Evolutionary conservation across 768 basidiomycete genomes (phyloP).

Genomic region (Aureoboletus auriporus): DNA sequence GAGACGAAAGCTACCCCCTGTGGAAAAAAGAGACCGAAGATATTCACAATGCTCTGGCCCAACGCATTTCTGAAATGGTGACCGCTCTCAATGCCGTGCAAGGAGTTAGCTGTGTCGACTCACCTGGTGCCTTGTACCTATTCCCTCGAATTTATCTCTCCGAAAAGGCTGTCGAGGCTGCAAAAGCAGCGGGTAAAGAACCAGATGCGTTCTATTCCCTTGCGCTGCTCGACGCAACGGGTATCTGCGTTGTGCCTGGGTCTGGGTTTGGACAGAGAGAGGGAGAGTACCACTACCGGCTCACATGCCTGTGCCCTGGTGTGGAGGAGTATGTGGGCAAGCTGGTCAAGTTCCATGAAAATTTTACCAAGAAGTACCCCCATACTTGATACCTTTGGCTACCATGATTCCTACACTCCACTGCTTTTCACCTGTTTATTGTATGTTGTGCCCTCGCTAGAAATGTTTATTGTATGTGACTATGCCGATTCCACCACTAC

Average conservation of each 20-base stretch:
- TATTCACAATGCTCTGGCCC: slow-evolving; percentile 71
- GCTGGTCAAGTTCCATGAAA: slow-evolving; percentile 70
- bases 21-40: slow-evolving; percentile 83
- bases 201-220: slow-evolving; percentile 91
- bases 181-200: slow-evolving; percentile 64
- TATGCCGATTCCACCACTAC: slow-evolving; percentile 15
- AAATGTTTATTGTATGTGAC: neutral
- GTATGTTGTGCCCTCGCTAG: slow-evolving; percentile 1
- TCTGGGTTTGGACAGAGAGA: slow-evolving; percentile 93
- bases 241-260: slow-evolving; percentile 92
- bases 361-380: slow-evolving; percentile 51
- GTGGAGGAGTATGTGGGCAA: slow-evolving; percentile 89
- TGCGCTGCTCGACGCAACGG: slow-evolving; percentile 78
- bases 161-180: slow-evolving; percentile 66
- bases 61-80: slow-evolving; percentile 71
- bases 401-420: neutral
- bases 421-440: neutral
- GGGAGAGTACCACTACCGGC: slow-evolving; percentile 84
- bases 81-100: slow-evolving; percentile 74
- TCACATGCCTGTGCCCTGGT: slow-evolving; percentile 93
- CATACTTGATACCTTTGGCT: slow-evolving; percentile 12
- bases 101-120: slow-evolving; percentile 87
- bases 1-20: slow-evolving; percentile 68
- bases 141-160: slow-evolving; percentile 83
- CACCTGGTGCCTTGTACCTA: slow-evolving; percentile 91